phyloP scores from a whole-genome alignment of 345 rosid species.

The Conringia planisiliqua region DNA sequence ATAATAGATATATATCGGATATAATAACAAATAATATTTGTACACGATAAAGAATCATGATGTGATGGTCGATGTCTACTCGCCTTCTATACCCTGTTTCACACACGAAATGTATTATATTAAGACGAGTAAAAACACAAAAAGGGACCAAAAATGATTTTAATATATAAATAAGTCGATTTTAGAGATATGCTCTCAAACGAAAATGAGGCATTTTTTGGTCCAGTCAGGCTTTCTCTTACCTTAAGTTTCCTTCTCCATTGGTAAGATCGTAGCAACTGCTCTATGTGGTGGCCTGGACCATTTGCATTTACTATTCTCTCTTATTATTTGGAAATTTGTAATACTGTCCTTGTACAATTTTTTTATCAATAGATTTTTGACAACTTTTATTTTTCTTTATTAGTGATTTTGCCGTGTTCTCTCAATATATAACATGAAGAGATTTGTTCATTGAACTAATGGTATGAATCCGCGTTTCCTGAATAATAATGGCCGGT shows the following conservation, averaged over 20 bases:
- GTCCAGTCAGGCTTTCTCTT: slow-evolving; percentile 19
- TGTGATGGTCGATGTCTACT: slow-evolving; percentile 8
- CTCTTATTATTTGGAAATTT: slow-evolving; percentile 5
- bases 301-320: slow-evolving; percentile 19
- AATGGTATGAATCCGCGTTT: not conserved
- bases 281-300: slow-evolving; percentile 21
- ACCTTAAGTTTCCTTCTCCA: slow-evolving; percentile 8
- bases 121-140: slow-evolving; percentile 17
- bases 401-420: not conserved
- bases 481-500: not conserved
- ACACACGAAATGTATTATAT: not conserved
- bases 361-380: not conserved
- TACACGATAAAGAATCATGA: not conserved
- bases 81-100: not conserved
- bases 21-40: not conserved
- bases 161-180: not conserved
- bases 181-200: not conserved
- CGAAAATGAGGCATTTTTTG: slow-evolving; percentile 15
- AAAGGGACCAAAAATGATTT: slow-evolving; percentile 21
- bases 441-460: not conserved
- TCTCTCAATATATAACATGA: not conserved
- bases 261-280: slow-evolving; percentile 7
- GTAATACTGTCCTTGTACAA: not conserved
- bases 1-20: not conserved
- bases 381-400: not conserved